Evolutionary conservation across 148 eudicot genomes (phyloP).

Genomic region (Rhododendron ferrugineum): DNA sequence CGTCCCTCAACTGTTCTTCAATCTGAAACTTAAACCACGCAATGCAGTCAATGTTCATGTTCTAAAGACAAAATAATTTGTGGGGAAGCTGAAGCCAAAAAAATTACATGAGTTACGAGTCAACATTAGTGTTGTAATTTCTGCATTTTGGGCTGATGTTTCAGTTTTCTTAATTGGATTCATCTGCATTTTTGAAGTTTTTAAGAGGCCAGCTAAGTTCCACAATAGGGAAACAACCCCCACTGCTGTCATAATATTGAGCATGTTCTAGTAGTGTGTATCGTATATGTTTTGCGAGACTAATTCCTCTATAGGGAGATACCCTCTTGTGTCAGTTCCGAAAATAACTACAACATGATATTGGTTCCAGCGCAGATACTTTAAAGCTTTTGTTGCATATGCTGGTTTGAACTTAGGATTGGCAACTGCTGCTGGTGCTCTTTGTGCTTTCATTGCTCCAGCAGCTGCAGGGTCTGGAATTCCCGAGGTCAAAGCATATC

Average conservation of each 20-base stretch:
- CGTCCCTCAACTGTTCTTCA: background rate
- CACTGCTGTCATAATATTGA: background rate
- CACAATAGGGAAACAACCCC: background rate
- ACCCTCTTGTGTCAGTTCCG: background rate
- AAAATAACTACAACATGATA: background rate
- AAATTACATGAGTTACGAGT: background rate
- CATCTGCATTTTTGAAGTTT: background rate
- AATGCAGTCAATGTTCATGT: background rate
- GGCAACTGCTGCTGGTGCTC: constrained; percentile 49
- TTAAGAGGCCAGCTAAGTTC: background rate
- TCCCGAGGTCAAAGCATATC: constrained; percentile 92
- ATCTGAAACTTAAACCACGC: background rate
- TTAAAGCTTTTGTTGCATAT: constrained; percentile 46
- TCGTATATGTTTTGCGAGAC: background rate
- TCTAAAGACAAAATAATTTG: background rate
- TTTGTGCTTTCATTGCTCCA: constrained; percentile 77
- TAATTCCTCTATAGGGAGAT: background rate
- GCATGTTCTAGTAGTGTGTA: background rate
- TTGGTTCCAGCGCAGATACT: constrained; percentile 47
- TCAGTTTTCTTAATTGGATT: background rate
- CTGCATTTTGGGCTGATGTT: background rate
- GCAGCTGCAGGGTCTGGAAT: constrained; percentile 94
- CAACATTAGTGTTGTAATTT: background rate
- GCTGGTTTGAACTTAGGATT: constrained; percentile 51
- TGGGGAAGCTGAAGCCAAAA: background rate